Evolutionary conservation across 2,329 filamentous ascomycete genomes (phyloP), one percentile per base, ranked within the genome.

Genomic region (Arthroderma sp.): DNA sequence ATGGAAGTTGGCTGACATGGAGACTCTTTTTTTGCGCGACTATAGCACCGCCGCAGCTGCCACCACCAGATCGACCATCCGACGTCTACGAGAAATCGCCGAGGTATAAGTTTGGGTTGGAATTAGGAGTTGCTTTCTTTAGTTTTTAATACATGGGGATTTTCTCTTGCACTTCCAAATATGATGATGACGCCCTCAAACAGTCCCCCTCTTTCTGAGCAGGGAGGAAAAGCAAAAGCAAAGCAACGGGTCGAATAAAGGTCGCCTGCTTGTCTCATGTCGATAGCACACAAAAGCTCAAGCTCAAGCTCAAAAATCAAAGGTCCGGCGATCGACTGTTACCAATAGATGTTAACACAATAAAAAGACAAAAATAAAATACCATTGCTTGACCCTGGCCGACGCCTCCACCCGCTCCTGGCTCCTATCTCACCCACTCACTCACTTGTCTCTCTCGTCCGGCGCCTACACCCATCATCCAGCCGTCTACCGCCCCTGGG

Each of bases 31-130:
- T 43, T 23, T 43, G 4, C 21, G 13, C 21, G 13, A 44, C 11
- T 37, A 59, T 68, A 94, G 89, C 66, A 96, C 91, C 70, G 88
- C 91, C 66, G 91, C 91, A 71, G 91, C 91, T 66, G 90, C 89
- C 71, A 89, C 91, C 71, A 95, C 91, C 78, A 85, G 91, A 78
- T 96, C 91, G 69, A 96, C 91, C 70, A 90, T 96, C 79, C 88
- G 91, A 80, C 87, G 91, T 84, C 83, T 96, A 80, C 87, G 91
- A 76, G 91, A 96, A 81, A 95, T 95, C 80, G 88, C 88, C 74
- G 91, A 95, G 84, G 88, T 94, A 79, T 91, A 88, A 81, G 64
- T 55, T 41, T 56, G 54, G 54, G 43, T 51, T 75, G 69, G 70
- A 57, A 19, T 21, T 13, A 38, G 54, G 54, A 55, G 37, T 60